These are phyloP conservation scores for Gracilaria gracilis DNA, from an alignment of 23 red algal genomes.

Conservation along the genomic window DNA sequence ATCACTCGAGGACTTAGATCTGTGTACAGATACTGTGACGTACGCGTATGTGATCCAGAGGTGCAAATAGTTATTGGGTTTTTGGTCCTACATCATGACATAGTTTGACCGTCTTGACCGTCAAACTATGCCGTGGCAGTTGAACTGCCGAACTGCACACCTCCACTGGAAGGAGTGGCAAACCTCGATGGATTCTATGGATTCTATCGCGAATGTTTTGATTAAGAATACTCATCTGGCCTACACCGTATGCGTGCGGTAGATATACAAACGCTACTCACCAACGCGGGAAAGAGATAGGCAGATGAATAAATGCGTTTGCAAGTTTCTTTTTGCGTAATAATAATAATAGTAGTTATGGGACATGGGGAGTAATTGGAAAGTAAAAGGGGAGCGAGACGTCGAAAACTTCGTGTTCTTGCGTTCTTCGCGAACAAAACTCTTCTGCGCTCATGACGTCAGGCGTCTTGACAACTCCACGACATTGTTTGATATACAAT, in stretches of 20 bases:
- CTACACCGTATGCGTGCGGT: not conserved
- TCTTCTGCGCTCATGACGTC: not conserved
- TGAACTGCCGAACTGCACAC: no score
- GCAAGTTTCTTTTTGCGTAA: not conserved
- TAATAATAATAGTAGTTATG: constrained; percentile 13
- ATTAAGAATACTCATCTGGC: no score
- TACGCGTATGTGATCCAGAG: no score
- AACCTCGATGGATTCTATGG: no score
- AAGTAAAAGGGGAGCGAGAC: not conserved
- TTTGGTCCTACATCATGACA: no score
- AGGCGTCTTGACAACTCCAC: not conserved
- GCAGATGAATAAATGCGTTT: not conserved
- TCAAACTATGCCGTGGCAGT: no score
- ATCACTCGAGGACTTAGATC: no score
- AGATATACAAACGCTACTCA: not conserved
- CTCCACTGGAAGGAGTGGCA: no score
- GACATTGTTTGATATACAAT: not conserved
- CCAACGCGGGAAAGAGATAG: not conserved
- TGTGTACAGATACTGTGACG: no score
- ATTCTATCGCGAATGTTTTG: no score
- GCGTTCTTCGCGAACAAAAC: not conserved
- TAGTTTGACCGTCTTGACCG: no score
- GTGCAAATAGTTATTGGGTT: no score
- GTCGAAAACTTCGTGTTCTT: not conserved
- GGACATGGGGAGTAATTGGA: not conserved